Percentiles rank a stretch among this genome's conserved stretches.
These are phyloP conservation scores for Kwoniella shandongensis DNA, from an alignment of 768 basidiomycete genomes.

Conservation along the genomic window DNA sequence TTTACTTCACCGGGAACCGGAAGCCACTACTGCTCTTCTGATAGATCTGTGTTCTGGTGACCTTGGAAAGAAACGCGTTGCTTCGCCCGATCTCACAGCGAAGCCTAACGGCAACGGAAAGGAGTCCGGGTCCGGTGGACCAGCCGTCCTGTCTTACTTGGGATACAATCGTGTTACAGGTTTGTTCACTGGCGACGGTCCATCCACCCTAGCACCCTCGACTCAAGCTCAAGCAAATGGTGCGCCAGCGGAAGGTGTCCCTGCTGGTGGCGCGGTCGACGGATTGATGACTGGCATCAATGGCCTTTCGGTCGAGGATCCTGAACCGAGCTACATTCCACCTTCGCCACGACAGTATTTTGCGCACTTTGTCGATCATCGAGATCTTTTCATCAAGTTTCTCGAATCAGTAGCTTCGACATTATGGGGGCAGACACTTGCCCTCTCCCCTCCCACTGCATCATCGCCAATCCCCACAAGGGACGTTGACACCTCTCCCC, in stretches of 20 bases:
- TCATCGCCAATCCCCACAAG: slow-evolving; percentile 4
- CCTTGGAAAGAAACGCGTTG: slow-evolving; percentile 47
- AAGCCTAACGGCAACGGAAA: slow-evolving; percentile 18
- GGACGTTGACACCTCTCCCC: slow-evolving; percentile 14
- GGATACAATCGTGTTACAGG: slow-evolving; percentile 65
- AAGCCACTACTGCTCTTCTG: slow-evolving; percentile 84
- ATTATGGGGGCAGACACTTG: slow-evolving; percentile 74
- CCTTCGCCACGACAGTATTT: slow-evolving; percentile 87
- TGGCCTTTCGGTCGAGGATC: slow-evolving; percentile 11
- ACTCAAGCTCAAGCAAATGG: slow-evolving; percentile 50
- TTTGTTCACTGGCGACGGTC: slow-evolving; percentile 48
- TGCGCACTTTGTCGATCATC: slow-evolving; percentile 89
- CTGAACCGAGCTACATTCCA: slow-evolving; percentile 29
- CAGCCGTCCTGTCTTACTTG: slow-evolving; percentile 78
- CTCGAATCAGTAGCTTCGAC: slow-evolving; percentile 78
- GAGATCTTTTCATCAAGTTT: slow-evolving; percentile 76
- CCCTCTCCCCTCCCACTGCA: background rate
- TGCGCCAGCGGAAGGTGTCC: slow-evolving; percentile 6
- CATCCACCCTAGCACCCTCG: slow-evolving; percentile 54
- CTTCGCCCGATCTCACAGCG: slow-evolving; percentile 25
- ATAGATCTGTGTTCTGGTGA: slow-evolving; percentile 84
- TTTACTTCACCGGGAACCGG: slow-evolving; percentile 75
- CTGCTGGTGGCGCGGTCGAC: slow-evolving; percentile 14
- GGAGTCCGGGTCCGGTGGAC: slow-evolving; percentile 20
- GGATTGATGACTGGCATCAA: background rate